Conservation (phyloP, 2,329 filamentous ascomycete species). For the Fusarium torulosum region DNA sequence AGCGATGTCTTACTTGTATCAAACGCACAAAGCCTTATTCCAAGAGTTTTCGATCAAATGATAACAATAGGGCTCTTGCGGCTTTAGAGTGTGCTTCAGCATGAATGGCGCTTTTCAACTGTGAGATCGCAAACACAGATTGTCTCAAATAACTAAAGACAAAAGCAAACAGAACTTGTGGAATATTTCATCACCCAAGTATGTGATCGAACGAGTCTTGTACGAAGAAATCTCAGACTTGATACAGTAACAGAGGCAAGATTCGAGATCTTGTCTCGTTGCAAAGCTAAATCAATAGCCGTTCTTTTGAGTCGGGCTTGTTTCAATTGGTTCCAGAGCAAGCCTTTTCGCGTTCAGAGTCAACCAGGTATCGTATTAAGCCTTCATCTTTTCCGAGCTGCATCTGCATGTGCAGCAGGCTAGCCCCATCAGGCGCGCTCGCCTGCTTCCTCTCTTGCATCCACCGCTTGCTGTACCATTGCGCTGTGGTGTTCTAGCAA, state of each 20-base stretch:
- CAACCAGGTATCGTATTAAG: conserved; percentile 17
- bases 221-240: conserved; percentile 7
- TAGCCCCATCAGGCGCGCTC: conserved; percentile 27
- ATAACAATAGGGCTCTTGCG: background rate
- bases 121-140: background rate
- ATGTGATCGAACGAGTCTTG: background rate
- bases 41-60: background rate
- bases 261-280: conserved; percentile 27
- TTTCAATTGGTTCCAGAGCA: conserved; percentile 38
- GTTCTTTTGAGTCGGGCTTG: conserved; percentile 35
- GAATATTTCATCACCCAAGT: conserved; percentile 3
- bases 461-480: conserved; percentile 3
- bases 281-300: conserved; percentile 10
- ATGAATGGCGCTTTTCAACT: background rate
- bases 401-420: conserved; percentile 16
- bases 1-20: conserved; percentile 21
- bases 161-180: conserved; percentile 16
- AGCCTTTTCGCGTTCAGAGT: conserved; percentile 30
- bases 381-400: conserved; percentile 3
- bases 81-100: conserved; percentile 7
- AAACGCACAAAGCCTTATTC: conserved; percentile 2
- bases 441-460: conserved; percentile 14
- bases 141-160: conserved; percentile 5
- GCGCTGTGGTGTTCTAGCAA: conserved; percentile 23
- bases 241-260: conserved; percentile 4